Base-by-base conservation (phyloP, 495 filamentous ascomycete species). In the Neurospora sp. region DNA sequence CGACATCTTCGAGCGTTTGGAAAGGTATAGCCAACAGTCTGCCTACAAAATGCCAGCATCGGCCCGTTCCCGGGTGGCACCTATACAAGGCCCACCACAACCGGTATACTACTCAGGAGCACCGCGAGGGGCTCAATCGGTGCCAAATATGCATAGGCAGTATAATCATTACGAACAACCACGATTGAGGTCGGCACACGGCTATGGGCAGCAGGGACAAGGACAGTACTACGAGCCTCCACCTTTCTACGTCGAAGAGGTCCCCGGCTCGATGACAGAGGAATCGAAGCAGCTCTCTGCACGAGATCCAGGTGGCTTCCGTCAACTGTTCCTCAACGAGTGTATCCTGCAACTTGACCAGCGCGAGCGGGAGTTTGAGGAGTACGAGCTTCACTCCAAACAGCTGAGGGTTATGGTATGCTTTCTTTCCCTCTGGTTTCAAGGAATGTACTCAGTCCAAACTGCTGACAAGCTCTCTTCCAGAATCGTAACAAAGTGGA, bases 401-500 rank as follows among this genome's bases (percentile, higher is more conserved):
- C 71, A 74, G 27, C 72, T 79, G 10, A 77, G 75, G 39, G 69
- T 70, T 41, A 75, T 77, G 79, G 73, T 78, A 79, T 42, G 71
- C 75, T 48, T 48, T 39, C 31, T 8, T 35, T 14, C 23, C 20
- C 31, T 14, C 6, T 35, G 8, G 6, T 9, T 66, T 35, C 48
- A 66, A 16, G 54, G 3, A 8, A 62, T 4, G 23, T 62, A 37
- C 14, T 18, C 6, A 8, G 2, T 16, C 27, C 3, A 37, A 37
- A 18, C 5, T 35, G 14, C 71, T 35, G 23, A 20, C 23, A 48
- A 62, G 16, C 54, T 54, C 48, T 39, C 40, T n/a, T n/a, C 31
- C 54, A 81, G 78, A 81, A 80, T 37, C 74, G 71, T n/a, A 78
- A 81, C 72, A 80, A 78, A 39, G 80, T 84, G 38, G 78, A 82